Base-by-base conservation (phyloP, 805 yeast species). In the Saccharomycopsis sp. region DNA sequence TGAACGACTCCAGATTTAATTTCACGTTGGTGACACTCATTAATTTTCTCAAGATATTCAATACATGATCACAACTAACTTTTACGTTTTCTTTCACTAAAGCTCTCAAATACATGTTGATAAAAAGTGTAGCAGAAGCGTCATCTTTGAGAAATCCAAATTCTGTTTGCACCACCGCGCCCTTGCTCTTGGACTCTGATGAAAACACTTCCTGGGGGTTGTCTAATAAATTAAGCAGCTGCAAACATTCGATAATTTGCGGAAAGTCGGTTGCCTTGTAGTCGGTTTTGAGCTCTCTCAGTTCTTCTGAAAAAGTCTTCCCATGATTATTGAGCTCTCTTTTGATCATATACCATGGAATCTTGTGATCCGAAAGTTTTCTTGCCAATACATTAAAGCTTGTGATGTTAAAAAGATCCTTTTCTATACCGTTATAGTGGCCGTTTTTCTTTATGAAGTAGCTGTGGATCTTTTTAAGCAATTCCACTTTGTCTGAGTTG, bases 201-300 rank as follows among this genome's bases (percentile, higher is more conserved):
- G 20, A 53, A 22, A 53, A 23, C 24, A 25, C 20, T 3, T 35
- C 55, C 5, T 14, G 15, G 15, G 41, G 38, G 15, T 15, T 35
- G 3, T 34, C 12, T 29, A 29, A 12, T 12, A 29, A 29, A 5
- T 29, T 29, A 5, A 7, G 38, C 38, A 5, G 38, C 38, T 29
- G 38, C 38, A 29, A 29, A 44, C 19, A 44, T 17, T 44, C 49
- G 49, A 44, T 44, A 12, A 35, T 53, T 12, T 42, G 25, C 20
- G 56, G 56, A 24, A 53, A 53, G 20, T 53, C 56, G 2, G 49
- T 53, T 17, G 56, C 56, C 25, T 17, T 35, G 20, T 53, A 53
- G 17, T 8, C 25, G 3, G 49, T 8, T 14, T 35, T 15, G 24
- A 20, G 17, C 12, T 19, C 20, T 3, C 20, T 41, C n/a, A n/a